Evolutionary conservation across 1,284 basidiomycete genomes (phyloP).

Genomic region (Pseudozyma hubeiensis): DNA sequence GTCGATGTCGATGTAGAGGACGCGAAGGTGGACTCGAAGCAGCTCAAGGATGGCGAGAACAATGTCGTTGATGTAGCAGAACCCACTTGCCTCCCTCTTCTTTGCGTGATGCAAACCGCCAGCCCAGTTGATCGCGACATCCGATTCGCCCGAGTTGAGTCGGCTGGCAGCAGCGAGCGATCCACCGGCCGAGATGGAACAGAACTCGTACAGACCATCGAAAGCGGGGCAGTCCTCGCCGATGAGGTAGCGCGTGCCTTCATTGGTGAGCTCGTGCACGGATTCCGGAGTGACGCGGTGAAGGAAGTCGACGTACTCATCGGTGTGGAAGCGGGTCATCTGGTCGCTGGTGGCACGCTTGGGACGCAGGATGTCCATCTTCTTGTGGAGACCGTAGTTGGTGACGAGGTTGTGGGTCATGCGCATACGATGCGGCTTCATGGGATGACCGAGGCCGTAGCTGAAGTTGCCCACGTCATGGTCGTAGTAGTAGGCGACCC

Average conservation of each 20-base stretch:
- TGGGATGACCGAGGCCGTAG: constrained; percentile 88
- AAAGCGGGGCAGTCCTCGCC: constrained; percentile 97
- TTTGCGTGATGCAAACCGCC: constrained; percentile 98
- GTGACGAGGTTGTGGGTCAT: constrained; percentile 87
- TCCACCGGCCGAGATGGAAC: constrained; percentile 94
- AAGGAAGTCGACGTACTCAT: constrained; percentile 95
- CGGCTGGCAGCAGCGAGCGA: constrained; percentile 81
- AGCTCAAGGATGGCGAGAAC: constrained; percentile 67
- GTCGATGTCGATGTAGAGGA: constrained; percentile 97
- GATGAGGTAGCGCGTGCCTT: constrained; percentile 72
- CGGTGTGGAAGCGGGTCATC: constrained; percentile 94
- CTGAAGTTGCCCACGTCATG: constrained; percentile 83
- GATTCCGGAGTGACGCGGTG: constrained; percentile 80
- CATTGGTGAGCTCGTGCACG: constrained; percentile 75
- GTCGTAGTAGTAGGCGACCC: constrained; percentile 62
- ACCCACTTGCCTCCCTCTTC: constrained; percentile 93
- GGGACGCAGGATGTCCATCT: constrained; percentile 89
- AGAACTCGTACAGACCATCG: constrained; percentile 96
- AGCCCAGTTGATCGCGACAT: constrained; percentile 97
- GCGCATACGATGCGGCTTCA: constrained; percentile 81
- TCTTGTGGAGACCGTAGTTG: constrained; percentile 87
- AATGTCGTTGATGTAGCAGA: constrained; percentile 94
- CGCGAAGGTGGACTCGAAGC: constrained; percentile 76
- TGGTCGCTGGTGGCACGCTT: constrained; percentile 82
- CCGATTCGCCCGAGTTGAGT: constrained; percentile 82